phyloP scores from a whole-genome alignment of 441 rosid species.

The Raphanus hybrid region DNA sequence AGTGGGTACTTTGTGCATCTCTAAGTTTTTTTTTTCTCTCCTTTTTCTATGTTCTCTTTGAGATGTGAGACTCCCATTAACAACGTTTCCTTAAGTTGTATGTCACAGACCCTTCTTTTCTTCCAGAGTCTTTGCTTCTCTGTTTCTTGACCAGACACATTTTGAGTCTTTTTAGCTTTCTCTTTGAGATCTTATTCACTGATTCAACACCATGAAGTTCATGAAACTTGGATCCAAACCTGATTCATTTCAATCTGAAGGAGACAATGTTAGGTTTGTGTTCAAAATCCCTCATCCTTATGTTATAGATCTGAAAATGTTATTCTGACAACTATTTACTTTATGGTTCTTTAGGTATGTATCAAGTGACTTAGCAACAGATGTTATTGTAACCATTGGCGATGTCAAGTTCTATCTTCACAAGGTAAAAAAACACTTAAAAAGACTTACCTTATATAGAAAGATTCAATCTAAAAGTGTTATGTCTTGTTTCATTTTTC shows the following conservation, averaged over 20 bases:
- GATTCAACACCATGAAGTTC: constrained; percentile 68
- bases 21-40: constrained; percentile 20
- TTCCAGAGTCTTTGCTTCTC: constrained; percentile 54
- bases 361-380: constrained; percentile 68
- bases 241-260: constrained; percentile 85
- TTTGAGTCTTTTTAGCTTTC: neutral
- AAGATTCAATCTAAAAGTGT: neutral
- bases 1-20: constrained; percentile 52
- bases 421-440: constrained; percentile 48
- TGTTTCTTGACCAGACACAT: constrained; percentile 51
- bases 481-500: neutral
- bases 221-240: constrained; percentile 99
- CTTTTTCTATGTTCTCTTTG: constrained; percentile 52
- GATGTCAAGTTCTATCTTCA: constrained; percentile 69
- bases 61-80: constrained; percentile 49
- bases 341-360: constrained; percentile 51
- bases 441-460: neutral
- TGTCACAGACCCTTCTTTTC: constrained; percentile 17
- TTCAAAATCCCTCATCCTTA: neutral
- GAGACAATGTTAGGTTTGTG: constrained; percentile 75
- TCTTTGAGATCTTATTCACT: constrained; percentile 14
- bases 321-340: neutral
- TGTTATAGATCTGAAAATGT: constrained; percentile 1
- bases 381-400: constrained; percentile 55
- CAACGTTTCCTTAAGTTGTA: constrained; percentile 54